Percentiles rank a stretch among this genome's conserved stretches.
phyloP scores from a whole-genome alignment of 345 rosid species.

The Corchorus capsularis region DNA sequence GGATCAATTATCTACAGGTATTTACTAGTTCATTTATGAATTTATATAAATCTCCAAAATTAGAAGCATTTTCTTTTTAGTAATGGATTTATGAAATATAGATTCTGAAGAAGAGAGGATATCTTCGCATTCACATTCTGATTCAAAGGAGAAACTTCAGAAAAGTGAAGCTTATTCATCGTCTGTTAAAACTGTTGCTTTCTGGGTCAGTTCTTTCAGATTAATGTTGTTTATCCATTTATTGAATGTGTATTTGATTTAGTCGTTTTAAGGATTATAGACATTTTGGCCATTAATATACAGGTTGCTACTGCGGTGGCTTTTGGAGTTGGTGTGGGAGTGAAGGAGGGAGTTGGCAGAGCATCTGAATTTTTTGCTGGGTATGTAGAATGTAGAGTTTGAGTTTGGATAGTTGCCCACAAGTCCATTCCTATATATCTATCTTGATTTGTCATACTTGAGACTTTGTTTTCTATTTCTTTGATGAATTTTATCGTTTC shows the following conservation, averaged over 20 bases:
- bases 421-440: background rate
- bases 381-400: conserved; percentile 31
- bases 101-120: conserved; percentile 48
- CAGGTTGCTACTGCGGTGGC: conserved; percentile 78
- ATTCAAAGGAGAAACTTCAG: conserved; percentile 33
- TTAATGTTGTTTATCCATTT: conserved; percentile 8
- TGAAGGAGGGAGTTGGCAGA: conserved; percentile 75
- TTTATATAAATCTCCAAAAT: background rate
- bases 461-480: background rate
- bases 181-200: conserved; percentile 73
- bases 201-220: conserved; percentile 59
- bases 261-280: conserved; percentile 20
- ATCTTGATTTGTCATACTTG: background rate
- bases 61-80: background rate
- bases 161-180: conserved; percentile 46
- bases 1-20: conserved; percentile 59
- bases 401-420: background rate
- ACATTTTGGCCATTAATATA: conserved; percentile 16
- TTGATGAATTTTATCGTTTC: background rate
- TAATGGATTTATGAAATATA: conserved; percentile 22
- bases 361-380: conserved; percentile 95
- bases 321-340: conserved; percentile 79
- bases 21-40: background rate
- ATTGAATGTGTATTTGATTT: conserved; percentile 6
- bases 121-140: conserved; percentile 29